Evolutionary conservation across 441 rosid genomes (phyloP).

Genomic region (Erodium trifolium): DNA sequence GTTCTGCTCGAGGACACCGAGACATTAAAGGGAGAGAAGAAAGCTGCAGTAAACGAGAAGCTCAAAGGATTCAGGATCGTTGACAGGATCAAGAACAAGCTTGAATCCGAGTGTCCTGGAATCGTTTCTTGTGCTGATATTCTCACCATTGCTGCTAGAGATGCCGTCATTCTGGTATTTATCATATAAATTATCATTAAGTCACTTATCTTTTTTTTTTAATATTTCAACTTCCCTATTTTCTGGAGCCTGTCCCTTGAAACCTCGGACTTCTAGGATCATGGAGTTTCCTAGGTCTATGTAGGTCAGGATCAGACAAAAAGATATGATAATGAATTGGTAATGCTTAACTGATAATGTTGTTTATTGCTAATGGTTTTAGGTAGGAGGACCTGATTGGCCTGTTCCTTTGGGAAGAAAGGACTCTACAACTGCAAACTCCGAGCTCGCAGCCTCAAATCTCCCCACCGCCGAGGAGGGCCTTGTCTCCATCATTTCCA

Average conservation of each 20-base stretch:
- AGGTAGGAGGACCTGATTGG: slow-evolving; percentile 1
- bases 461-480: neutral
- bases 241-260: no score
- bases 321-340: neutral
- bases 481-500: slow-evolving; percentile 4
- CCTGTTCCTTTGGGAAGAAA: neutral
- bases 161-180: slow-evolving; percentile 70
- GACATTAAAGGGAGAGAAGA: slow-evolving; percentile 59
- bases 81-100: slow-evolving; percentile 76
- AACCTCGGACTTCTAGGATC: no score
- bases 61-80: slow-evolving; percentile 52
- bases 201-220: no score
- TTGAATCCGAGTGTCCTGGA: slow-evolving; percentile 85
- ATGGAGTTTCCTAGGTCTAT: no score
- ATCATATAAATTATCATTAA: no score
- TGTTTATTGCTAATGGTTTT: neutral
- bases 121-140: slow-evolving; percentile 86
- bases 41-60: slow-evolving; percentile 46
- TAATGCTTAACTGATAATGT: no score
- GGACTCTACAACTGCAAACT: neutral
- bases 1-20: slow-evolving; percentile 73
- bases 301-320: no score
- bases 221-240: no score
- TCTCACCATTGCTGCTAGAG: slow-evolving; percentile 85
- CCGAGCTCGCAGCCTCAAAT: neutral